These are phyloP conservation scores for Mycena citricolor DNA, from an alignment of 1,284 basidiomycete species.

Conservation along the genomic window DNA sequence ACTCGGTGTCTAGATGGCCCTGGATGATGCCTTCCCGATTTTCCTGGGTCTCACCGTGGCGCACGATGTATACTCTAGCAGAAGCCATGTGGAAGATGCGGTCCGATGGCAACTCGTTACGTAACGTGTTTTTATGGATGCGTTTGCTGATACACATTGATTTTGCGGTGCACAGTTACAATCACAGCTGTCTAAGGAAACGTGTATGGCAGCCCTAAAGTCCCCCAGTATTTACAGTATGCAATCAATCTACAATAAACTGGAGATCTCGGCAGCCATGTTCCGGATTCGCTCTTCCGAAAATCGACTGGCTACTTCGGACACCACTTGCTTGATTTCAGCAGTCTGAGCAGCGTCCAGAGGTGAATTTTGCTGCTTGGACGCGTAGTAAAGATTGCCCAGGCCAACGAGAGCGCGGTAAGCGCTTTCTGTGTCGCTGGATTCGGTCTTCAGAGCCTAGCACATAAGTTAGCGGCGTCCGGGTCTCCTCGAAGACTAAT, in stretches of 20 bases:
- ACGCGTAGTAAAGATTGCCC: slow-evolving; percentile 77
- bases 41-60: slow-evolving; percentile 74
- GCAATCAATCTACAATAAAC: neutral
- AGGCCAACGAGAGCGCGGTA: slow-evolving; percentile 87
- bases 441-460: slow-evolving; percentile 70
- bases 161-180: too few relatives aligned
- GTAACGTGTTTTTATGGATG: too few relatives aligned
- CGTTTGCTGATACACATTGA: too few relatives aligned
- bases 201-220: neutral
- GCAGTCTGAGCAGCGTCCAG: slow-evolving; percentile 40
- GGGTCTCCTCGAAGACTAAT: slow-evolving; percentile 20
- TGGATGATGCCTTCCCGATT: slow-evolving; percentile 64
- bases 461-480: slow-evolving; percentile 15
- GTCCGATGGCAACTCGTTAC: too few relatives aligned
- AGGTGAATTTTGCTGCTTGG: slow-evolving; percentile 37
- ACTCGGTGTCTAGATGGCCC: slow-evolving; percentile 64
- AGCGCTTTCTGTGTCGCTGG: slow-evolving; percentile 75
- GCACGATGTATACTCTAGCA: slow-evolving; percentile 59
- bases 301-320: slow-evolving; percentile 44
- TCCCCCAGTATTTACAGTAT: neutral
- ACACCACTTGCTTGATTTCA: slow-evolving; percentile 42
- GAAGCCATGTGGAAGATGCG: slow-evolving; percentile 23
- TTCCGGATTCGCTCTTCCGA: slow-evolving; percentile 57
- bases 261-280: slow-evolving; percentile 48
- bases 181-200: too few relatives aligned